Evolutionary conservation across 164 flowering plant species (phyloP).

Genomic region (Dillenia suffruticosa): DNA sequence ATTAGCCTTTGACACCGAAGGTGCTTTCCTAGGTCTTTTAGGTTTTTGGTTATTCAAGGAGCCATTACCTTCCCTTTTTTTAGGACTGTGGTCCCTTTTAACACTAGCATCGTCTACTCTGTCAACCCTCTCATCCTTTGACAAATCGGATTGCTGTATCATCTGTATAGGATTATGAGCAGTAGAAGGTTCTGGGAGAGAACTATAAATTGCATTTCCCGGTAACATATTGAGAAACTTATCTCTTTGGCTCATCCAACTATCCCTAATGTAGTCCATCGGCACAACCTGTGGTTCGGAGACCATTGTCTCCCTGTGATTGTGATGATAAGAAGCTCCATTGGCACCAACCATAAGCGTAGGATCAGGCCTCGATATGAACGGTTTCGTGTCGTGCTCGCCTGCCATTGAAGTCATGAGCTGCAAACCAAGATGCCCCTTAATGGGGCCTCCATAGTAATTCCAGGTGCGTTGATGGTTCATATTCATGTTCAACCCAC

Average conservation of each 20-base stretch:
- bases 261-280: constrained; percentile 48
- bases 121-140: constrained; percentile 27
- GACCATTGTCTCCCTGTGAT: constrained; percentile 32
- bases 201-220: constrained; percentile 29
- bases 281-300: constrained; percentile 34
- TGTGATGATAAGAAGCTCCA: constrained; percentile 38
- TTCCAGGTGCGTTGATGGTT: constrained; percentile 41
- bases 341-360: constrained; percentile 35
- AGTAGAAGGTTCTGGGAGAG: constrained; percentile 42
- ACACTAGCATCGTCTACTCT: constrained; percentile 33
- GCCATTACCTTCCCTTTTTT: constrained; percentile 37
- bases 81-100: constrained; percentile 38
- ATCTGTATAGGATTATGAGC: constrained; percentile 40
- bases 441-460: constrained; percentile 45
- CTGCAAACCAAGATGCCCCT: constrained; percentile 47
- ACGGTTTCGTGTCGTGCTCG: constrained; percentile 54
- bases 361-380: constrained; percentile 48
- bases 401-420: constrained; percentile 43
- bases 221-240: constrained; percentile 47
- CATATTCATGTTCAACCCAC: constrained; percentile 30
- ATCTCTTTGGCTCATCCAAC: constrained; percentile 60
- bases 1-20: constrained; percentile 36
- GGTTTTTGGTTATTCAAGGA: constrained; percentile 46
- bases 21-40: constrained; percentile 45
- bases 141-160: constrained; percentile 35